Base-by-base conservation (phyloP, 2,329 filamentous ascomycete species). In the Diaporthe sp. region DNA sequence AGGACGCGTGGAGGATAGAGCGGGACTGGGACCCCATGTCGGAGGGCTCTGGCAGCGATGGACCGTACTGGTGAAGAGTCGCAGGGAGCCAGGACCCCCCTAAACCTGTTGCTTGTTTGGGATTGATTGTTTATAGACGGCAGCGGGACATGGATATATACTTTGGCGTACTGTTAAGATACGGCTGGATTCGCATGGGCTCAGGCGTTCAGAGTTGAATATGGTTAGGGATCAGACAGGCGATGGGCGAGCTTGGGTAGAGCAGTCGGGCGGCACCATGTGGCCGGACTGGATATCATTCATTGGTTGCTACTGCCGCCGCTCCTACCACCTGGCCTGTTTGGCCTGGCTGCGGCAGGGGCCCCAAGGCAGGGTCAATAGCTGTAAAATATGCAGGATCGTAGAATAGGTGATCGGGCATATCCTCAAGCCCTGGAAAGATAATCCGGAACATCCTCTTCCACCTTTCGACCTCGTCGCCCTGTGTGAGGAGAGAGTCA, bases 1-100 rank as follows among this genome's bases (percentile, higher is more conserved):
- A 80, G 25, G 84, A 85, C 61, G 81, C 79, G 7, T 85, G 84
- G 84, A 76, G 73, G 69, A 77, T 85, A 19, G 78, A 83, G 79
- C 81, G 80, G 72, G 84, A 85, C 63, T 85, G 82, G 82, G 80
- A 53, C 32, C 53, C 72, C 6, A n/a, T 30, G n/a, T 42, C 63
- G 39, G 39, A 80, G 78, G 79, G 74, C 37, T 35, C 79, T 77
- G 74, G 74, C 19, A 70, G 70, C 39, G 74, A 75, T 61, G 74
- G 74, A n/a, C 66, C 68, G 12, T 80, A 79, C 30, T 71, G 59
- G n/a, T 72, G 71, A 19, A 13, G 72, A 74, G 39, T 51, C 42
- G 78, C 75, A 56, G 75, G 30, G 32, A 30, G 17, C 37, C 30
- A 22, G 22, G 17, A 2, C 32, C 27, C 35, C 30, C 66, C 25